Evolutionary conservation across 2,329 filamentous ascomycete species (phyloP).

Genomic region (Penicillium brevicompactum): DNA sequence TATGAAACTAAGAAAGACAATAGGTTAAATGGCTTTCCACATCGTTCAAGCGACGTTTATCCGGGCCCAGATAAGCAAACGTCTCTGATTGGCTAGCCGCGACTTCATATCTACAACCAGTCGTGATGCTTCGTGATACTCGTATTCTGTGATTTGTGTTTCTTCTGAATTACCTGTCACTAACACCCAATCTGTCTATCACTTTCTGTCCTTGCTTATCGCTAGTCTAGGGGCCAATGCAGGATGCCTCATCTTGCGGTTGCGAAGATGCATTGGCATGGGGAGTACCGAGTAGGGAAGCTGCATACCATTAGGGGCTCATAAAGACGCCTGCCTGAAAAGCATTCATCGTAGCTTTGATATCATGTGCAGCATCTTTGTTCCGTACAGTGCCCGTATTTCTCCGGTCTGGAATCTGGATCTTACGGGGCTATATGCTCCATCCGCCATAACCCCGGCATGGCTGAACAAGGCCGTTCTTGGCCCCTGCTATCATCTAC

Average conservation of each 20-base stretch:
- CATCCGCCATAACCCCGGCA: constrained; percentile 7
- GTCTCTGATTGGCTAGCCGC: constrained; percentile 28
- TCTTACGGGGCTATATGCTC: constrained; percentile 8
- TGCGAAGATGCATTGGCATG: no score
- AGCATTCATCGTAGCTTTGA: neutral
- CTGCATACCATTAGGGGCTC: no score
- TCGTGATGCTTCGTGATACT: constrained; percentile 10
- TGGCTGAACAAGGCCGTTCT: constrained; percentile 18
- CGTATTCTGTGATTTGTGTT: constrained; percentile 19
- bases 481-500: constrained; percentile 20
- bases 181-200: constrained; percentile 18
- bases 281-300: no score
- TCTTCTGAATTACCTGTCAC: constrained; percentile 15
- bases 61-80: constrained; percentile 13
- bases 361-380: neutral
- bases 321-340: no score
- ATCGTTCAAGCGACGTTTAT: no score
- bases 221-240: neutral
- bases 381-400: constrained; percentile 17
- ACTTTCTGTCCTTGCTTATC: constrained; percentile 19
- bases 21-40: no score
- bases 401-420: constrained; percentile 15
- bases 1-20: neutral
- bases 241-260: neutral
- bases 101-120: constrained; percentile 34